These are phyloP conservation scores for Chrysopogon serrulatus DNA, from an alignment of 176 grass and related monocot genomes.

Conservation along the genomic window DNA sequence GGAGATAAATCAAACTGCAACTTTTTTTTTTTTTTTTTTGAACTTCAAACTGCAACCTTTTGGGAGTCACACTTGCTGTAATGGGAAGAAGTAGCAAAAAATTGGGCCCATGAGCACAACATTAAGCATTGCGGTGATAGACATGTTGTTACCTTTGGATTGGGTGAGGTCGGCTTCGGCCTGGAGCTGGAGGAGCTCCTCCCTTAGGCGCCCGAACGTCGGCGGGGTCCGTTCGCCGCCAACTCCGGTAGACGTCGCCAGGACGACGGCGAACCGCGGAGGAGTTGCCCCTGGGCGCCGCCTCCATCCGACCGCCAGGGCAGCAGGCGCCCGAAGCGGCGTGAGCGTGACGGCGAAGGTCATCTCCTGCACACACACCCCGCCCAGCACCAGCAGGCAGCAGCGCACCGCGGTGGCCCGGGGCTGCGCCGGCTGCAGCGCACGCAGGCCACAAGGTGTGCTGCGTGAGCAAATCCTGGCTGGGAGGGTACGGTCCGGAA, in stretches of 20 bases:
- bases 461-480: not conserved
- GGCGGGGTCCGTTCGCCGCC: not conserved
- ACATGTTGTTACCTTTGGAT: conserved; percentile 57
- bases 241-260: not conserved
- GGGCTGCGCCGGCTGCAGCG: not conserved
- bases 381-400: not conserved
- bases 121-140: not conserved
- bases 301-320: not conserved
- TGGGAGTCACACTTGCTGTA: not conserved
- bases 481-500: not conserved
- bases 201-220: conserved; percentile 41
- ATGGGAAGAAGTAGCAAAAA: not conserved
- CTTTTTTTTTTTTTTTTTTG: no score
- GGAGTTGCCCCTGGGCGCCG: not conserved
- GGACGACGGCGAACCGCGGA: conserved; percentile 4
- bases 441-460: not conserved
- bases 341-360: conserved; percentile 20
- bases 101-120: not conserved
- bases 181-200: conserved; percentile 82
- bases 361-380: conserved; percentile 16
- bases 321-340: not conserved
- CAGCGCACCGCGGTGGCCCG: not conserved
- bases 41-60: not conserved
- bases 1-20: not conserved
- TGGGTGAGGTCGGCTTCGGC: conserved; percentile 67